Percentiles rank a stretch among this genome's conserved stretches.
Conservation (phyloP, 768 basidiomycete genomes). For the Psilocybe azurescens region DNA sequence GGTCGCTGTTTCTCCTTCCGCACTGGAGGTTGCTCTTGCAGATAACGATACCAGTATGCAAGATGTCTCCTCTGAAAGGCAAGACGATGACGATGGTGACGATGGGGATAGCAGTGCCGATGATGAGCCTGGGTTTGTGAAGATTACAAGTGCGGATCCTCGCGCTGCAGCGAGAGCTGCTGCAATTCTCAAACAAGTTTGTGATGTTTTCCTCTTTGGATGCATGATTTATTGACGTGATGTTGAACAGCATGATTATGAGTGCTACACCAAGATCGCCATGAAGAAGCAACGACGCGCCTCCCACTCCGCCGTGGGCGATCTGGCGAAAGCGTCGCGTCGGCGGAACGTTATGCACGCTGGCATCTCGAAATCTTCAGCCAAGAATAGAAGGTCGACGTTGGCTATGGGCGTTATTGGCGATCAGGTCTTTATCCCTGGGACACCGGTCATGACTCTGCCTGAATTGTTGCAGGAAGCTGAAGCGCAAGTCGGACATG, state of each 20-base stretch:
- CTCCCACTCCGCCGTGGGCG: conserved; percentile 36
- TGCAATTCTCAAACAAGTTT: conserved; percentile 88
- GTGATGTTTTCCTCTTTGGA: conserved; percentile 24
- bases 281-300: conserved; percentile 37
- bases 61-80: background rate
- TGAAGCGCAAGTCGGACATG: conserved; percentile 50
- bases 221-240: conserved; percentile 9
- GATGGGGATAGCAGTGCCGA: conserved; percentile 34
- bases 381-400: conserved; percentile 34
- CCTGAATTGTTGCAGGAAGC: conserved; percentile 64
- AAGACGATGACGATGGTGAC: conserved; percentile 25
- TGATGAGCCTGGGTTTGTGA: conserved; percentile 67
- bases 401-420: conserved; percentile 45
- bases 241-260: conserved; percentile 78
- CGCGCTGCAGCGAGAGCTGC: conserved; percentile 90
- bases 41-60: conserved; percentile 10
- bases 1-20: background rate
- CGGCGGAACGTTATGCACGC: conserved; percentile 37
- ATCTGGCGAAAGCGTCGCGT: conserved; percentile 36
- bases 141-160: conserved; percentile 86
- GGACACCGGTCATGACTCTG: conserved; percentile 57
- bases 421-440: conserved; percentile 59
- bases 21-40: background rate
- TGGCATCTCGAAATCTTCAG: conserved; percentile 36
- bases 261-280: conserved; percentile 68